These are phyloP conservation scores for Pythium rhizo-oryzae DNA, from an alignment of 352 stramenopile genomes.

Conservation along the genomic window DNA sequence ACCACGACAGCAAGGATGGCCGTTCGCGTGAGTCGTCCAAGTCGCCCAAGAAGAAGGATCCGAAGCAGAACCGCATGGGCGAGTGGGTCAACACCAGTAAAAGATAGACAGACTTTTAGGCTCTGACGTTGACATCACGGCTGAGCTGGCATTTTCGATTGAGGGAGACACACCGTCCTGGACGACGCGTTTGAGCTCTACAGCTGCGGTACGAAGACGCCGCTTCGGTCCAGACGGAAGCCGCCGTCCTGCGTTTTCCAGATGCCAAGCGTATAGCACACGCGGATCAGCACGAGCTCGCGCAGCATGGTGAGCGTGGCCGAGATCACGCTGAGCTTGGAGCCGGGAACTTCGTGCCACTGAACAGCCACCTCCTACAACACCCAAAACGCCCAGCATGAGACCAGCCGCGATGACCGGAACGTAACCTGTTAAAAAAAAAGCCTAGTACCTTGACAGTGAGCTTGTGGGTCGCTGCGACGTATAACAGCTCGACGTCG, in stretches of 20 bases:
- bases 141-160: background rate
- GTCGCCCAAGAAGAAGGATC: conserved; percentile 12
- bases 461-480: conserved; percentile 65
- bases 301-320: conserved; percentile 92
- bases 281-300: conserved; percentile 89
- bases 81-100: conserved; percentile 14
- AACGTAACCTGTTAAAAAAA: background rate
- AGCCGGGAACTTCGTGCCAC: conserved; percentile 92
- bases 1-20: background rate
- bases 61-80: conserved; percentile 6
- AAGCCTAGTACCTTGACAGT: conserved; percentile 65
- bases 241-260: conserved; percentile 80
- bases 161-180: background rate
- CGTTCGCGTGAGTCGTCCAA: background rate
- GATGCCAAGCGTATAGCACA: conserved; percentile 91
- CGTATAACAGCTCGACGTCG: conserved; percentile 93
- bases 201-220: conserved; percentile 27
- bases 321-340: conserved; percentile 88
- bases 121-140: background rate
- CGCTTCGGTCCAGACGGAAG: conserved; percentile 48
- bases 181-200: background rate
- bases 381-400: background rate
- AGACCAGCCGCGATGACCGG: background rate
- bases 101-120: background rate
- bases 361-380: conserved; percentile 90